A percentile compares a stretch with the other conserved stretches of the same genome.
phyloP scores from a whole-genome alignment of 371 early-diverging fungal species.

The Mortierella sp. region DNA sequence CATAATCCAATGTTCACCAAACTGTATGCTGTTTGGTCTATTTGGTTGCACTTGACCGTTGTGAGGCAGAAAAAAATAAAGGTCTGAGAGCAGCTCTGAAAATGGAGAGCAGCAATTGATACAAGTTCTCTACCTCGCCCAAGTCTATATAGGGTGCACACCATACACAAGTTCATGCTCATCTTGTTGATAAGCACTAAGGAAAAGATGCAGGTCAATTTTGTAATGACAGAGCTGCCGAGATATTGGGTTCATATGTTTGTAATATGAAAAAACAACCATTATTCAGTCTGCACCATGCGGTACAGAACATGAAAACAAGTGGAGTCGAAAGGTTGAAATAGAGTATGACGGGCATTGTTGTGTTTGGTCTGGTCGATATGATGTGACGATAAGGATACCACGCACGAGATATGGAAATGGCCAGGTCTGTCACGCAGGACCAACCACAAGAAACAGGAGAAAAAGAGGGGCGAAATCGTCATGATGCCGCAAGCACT shows the following conservation, averaged over 20 bases:
- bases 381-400: too few species aligned
- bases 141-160: not conserved
- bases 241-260: not conserved
- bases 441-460: not conserved
- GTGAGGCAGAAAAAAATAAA: slow-evolving; percentile 8
- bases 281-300: not conserved
- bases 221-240: not conserved
- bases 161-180: slow-evolving; percentile 2
- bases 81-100: slow-evolving; percentile 26
- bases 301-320: too few species aligned
- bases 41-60: not conserved
- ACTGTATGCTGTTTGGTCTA: not conserved
- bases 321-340: too few species aligned
- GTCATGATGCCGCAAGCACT: slow-evolving; percentile 1
- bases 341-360: too few species aligned
- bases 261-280: not conserved
- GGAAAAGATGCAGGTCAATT: not conserved
- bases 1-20: too few species aligned
- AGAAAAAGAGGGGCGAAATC: not conserved
- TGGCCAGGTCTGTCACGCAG: not conserved
- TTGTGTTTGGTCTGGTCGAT: too few species aligned
- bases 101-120: slow-evolving; percentile 18
- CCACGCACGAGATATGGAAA: too few species aligned
- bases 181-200: slow-evolving; percentile 6
- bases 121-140: not conserved